Evolutionary conservation across 805 yeast species (phyloP).

Genomic region (Saccharomycopsis capsularis): DNA sequence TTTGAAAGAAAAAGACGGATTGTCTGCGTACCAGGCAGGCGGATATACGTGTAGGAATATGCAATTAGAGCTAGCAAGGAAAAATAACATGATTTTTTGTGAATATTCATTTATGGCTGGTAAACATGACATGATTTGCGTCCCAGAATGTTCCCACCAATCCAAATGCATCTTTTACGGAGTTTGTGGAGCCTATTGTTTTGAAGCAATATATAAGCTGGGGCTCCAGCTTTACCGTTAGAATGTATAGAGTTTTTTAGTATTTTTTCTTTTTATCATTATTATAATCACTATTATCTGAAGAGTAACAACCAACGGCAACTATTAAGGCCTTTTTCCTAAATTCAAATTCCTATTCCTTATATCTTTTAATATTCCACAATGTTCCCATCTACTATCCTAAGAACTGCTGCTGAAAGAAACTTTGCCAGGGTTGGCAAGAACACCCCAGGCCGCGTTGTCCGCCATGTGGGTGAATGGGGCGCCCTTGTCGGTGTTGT

Average conservation of each 20-base stretch:
- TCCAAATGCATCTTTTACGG: too few species aligned
- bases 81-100: constrained; percentile 1
- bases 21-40: background rate
- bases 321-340: background rate
- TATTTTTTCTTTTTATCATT: background rate
- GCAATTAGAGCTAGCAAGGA: background rate
- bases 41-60: background rate
- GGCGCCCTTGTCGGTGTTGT: constrained; percentile 12
- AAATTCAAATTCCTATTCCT: background rate
- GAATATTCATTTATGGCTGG: background rate
- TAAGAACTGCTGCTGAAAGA: constrained; percentile 18
- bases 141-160: too few species aligned
- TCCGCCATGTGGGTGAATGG: constrained; percentile 17
- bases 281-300: background rate
- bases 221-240: background rate
- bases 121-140: too few species aligned
- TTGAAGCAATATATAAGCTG: background rate
- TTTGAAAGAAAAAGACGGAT: too few species aligned
- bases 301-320: background rate
- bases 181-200: too few species aligned
- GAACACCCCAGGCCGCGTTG: constrained; percentile 12
- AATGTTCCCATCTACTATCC: constrained; percentile 20
- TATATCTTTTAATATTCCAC: background rate
- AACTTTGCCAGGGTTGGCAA: constrained; percentile 18
- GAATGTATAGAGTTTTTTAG: background rate